These are phyloP conservation scores for Linum trigynum DNA, from an alignment of 345 rosid species.

Conservation along the genomic window DNA sequence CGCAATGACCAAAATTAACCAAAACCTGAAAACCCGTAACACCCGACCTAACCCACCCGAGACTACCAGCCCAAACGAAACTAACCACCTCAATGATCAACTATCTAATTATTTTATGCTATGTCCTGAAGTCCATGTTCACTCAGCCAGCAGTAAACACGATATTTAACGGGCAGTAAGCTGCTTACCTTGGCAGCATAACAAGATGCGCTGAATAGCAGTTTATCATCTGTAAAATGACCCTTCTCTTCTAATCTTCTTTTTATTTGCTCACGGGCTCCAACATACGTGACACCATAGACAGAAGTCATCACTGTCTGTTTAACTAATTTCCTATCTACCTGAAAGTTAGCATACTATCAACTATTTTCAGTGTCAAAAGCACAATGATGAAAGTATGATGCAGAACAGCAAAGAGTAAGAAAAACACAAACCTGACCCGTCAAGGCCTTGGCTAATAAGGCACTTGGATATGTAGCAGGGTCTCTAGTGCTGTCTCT, in stretches of 20 bases:
- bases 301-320: conserved; percentile 99
- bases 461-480: conserved; percentile 55
- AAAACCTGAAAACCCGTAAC: too few species aligned
- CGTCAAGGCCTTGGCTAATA: conserved; percentile 66
- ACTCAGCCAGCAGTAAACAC: neutral
- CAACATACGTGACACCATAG: conserved; percentile 94
- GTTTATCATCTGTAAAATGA: conserved; percentile 67
- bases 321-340: conserved; percentile 84
- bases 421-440: conserved; percentile 47
- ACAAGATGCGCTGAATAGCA: conserved; percentile 69
- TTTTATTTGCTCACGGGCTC: conserved; percentile 97
- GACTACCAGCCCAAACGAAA: too few species aligned
- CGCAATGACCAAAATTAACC: too few species aligned
- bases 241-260: conserved; percentile 89
- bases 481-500: conserved; percentile 77
- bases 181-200: conserved; percentile 85
- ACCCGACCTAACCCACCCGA: too few species aligned
- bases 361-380: neutral
- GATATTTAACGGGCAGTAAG: neutral
- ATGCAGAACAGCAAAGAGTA: conserved; percentile 1
- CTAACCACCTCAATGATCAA: too few species aligned
- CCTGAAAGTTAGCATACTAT: conserved; percentile 46
- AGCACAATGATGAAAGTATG: neutral
- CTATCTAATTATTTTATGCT: too few species aligned
- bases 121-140: too few species aligned